Percentiles rank a stretch among this genome's conserved stretches.
Conservation (phyloP, 2,329 filamentous ascomycete species). For the Akanthomyces dipterigenus region DNA sequence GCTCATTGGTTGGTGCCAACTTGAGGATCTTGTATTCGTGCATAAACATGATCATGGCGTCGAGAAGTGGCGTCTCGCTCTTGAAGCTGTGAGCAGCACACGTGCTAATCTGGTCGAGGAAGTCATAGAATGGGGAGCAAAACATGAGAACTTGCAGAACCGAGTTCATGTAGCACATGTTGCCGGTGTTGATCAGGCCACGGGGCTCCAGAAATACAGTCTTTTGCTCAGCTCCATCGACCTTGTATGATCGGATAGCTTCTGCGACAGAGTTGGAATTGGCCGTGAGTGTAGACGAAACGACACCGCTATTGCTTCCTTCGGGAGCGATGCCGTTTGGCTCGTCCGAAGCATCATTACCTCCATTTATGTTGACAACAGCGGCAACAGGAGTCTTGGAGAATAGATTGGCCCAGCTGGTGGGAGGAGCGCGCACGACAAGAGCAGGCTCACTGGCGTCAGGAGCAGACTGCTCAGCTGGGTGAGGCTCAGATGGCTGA, state of each 20-base stretch:
- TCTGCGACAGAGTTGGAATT: slow-evolving; percentile 62
- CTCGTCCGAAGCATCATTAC: slow-evolving; percentile 14
- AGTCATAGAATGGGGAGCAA: slow-evolving; percentile 90
- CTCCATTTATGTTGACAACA: slow-evolving; percentile 1
- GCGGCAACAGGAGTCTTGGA: slow-evolving; percentile 19
- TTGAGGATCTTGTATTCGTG: slow-evolving; percentile 83
- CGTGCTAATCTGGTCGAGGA: slow-evolving; percentile 79
- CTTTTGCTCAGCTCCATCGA: slow-evolving; percentile 53
- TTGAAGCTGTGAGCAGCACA: slow-evolving; percentile 87
- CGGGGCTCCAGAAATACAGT: slow-evolving; percentile 84
- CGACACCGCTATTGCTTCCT: slow-evolving; percentile 22
- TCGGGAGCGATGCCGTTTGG: neutral
- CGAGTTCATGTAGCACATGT: slow-evolving; percentile 99
- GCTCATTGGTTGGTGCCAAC: slow-evolving; percentile 66
- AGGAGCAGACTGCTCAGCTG: slow-evolving; percentile 10
- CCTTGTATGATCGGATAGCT: slow-evolving; percentile 66
- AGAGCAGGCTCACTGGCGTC: slow-evolving; percentile 13
- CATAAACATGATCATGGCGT: slow-evolving; percentile 97
- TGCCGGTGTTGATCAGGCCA: slow-evolving; percentile 92
- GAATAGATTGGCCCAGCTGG: slow-evolving; percentile 36
- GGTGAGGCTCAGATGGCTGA: neutral
- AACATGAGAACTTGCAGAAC: slow-evolving; percentile 94
- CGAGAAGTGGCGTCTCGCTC: slow-evolving; percentile 85
- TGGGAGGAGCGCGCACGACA: slow-evolving; percentile 25
- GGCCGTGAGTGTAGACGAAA: slow-evolving; percentile 34